Evolutionary conservation across 2,329 filamentous ascomycete genomes (phyloP).

Genomic region (Ophiostoma triangulosporum): DNA sequence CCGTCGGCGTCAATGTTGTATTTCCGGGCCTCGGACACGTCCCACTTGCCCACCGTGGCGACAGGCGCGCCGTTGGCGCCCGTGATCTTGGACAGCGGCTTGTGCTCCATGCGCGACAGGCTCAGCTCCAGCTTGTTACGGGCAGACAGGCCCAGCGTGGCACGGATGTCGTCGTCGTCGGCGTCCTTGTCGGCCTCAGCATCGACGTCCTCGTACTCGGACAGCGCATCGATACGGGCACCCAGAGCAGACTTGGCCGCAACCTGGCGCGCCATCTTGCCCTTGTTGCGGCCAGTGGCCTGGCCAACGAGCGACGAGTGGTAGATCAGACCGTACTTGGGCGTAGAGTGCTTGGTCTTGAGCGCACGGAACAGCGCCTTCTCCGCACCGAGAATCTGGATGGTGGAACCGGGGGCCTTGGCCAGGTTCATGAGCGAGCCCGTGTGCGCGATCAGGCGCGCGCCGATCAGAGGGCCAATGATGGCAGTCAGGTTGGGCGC

Average conservation of each 20-base stretch:
- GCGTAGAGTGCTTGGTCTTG: constrained; percentile 98
- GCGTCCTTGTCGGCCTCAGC: constrained; percentile 46
- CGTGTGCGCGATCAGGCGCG: constrained; percentile 85
- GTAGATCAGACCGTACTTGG: constrained; percentile 94
- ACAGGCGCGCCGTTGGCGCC: constrained; percentile 20
- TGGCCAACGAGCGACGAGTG: constrained; percentile 90
- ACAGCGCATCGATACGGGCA: constrained; percentile 81
- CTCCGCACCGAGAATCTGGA: constrained; percentile 96
- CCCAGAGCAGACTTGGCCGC: constrained; percentile 87
- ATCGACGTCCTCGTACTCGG: constrained; percentile 60
- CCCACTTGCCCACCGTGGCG: constrained; percentile 58
- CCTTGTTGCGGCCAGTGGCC: constrained; percentile 96
- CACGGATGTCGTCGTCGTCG: constrained; percentile 77
- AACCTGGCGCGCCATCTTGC: constrained; percentile 95
- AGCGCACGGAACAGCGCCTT: constrained; percentile 96
- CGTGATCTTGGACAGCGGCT: constrained; percentile 54
- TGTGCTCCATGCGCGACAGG: constrained; percentile 72
- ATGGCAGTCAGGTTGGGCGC: constrained; percentile 91
- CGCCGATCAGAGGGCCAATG: constrained; percentile 85
- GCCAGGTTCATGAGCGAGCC: constrained; percentile 90
- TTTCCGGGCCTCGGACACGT: constrained; percentile 81
- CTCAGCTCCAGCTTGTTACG: constrained; percentile 63
- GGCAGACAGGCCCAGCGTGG: constrained; percentile 60
- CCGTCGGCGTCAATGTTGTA: constrained; percentile 95
- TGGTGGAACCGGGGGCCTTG: constrained; percentile 87